Percentiles rank a stretch among this genome's conserved stretches.
These are phyloP conservation scores for Litchi chinensis DNA, from an alignment of 345 rosid species.

Conservation along the genomic window DNA sequence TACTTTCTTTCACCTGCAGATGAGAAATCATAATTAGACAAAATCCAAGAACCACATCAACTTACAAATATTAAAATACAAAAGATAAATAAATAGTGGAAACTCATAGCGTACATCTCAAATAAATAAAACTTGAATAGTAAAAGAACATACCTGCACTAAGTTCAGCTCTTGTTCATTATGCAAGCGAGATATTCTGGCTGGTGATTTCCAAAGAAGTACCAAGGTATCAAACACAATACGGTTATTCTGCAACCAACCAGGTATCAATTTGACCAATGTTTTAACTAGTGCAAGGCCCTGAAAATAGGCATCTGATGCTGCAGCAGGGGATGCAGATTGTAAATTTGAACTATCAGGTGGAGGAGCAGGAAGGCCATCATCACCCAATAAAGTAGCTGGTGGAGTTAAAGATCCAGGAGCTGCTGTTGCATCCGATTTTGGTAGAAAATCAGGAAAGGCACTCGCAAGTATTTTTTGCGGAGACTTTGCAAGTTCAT, in stretches of 20 bases:
- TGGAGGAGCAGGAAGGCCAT: slow-evolving; percentile 53
- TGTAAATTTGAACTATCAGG: slow-evolving; percentile 58
- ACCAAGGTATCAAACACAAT: slow-evolving; percentile 84
- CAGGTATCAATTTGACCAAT: slow-evolving; percentile 83
- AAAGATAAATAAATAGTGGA: background rate
- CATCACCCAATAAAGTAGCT: slow-evolving; percentile 63
- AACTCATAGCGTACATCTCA: background rate
- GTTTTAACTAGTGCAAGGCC: slow-evolving; percentile 92
- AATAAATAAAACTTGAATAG: background rate
- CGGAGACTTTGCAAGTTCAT: slow-evolving; percentile 92
- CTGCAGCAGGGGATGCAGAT: slow-evolving; percentile 40
- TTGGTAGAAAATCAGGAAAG: slow-evolving; percentile 79
- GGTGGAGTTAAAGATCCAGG: slow-evolving; percentile 63
- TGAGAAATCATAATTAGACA: slow-evolving; percentile 20
- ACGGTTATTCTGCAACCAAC: slow-evolving; percentile 89
- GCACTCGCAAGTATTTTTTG: slow-evolving; percentile 87
- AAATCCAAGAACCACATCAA: slow-evolving; percentile 14
- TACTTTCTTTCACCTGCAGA: slow-evolving; percentile 96
- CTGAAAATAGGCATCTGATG: slow-evolving; percentile 87
- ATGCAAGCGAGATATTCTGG: slow-evolving; percentile 83
- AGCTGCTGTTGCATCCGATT: slow-evolving; percentile 53
- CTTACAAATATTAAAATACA: background rate
- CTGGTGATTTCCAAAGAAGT: slow-evolving; percentile 91
- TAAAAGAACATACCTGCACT: slow-evolving; percentile 66
- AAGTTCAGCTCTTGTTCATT: slow-evolving; percentile 94